Percentiles rank a stretch among this genome's conserved stretches.
phyloP scores from a whole-genome alignment of 176 grass and related monocot genomes.

The Avena sativa region DNA sequence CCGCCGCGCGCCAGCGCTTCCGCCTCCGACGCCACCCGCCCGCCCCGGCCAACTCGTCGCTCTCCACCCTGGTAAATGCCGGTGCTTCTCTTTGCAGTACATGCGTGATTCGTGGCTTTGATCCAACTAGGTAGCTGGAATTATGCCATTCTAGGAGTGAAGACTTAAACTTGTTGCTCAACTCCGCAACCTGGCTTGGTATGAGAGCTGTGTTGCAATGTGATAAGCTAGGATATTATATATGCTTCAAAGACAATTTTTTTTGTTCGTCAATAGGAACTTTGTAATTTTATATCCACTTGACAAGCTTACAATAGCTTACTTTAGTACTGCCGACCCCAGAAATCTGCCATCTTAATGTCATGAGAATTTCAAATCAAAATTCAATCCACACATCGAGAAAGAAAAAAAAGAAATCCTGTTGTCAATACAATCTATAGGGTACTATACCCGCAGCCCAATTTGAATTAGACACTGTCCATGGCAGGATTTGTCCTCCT shows the following conservation, averaged over 20 bases:
- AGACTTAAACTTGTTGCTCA: not conserved
- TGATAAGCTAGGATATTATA: not conserved
- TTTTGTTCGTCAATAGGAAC: not conserved
- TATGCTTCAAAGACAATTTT: not conserved
- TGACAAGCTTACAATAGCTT: not conserved
- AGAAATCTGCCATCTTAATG: not conserved
- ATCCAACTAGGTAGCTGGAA: not conserved
- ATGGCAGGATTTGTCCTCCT: not conserved
- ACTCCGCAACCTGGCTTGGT: conserved; percentile 3
- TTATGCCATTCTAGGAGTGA: not conserved
- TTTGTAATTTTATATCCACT: not conserved
- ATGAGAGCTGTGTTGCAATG: not conserved
- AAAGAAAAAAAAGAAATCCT: not conserved
- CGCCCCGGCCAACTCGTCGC: conserved; percentile 22
- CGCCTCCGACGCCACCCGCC: conserved; percentile 46
- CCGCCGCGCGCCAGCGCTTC: conserved; percentile 50
- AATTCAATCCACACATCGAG: not conserved
- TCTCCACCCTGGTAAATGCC: conserved; percentile 52
- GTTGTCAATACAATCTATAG: not conserved
- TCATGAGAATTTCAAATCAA: not conserved
- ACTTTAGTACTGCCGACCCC: not conserved
- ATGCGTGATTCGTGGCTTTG: not conserved
- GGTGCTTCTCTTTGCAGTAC: not conserved
- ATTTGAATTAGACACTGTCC: not conserved
- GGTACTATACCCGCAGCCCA: not conserved